Conservation (phyloP, 148 eudicot genomes). For the Diospyros lotus region DNA sequence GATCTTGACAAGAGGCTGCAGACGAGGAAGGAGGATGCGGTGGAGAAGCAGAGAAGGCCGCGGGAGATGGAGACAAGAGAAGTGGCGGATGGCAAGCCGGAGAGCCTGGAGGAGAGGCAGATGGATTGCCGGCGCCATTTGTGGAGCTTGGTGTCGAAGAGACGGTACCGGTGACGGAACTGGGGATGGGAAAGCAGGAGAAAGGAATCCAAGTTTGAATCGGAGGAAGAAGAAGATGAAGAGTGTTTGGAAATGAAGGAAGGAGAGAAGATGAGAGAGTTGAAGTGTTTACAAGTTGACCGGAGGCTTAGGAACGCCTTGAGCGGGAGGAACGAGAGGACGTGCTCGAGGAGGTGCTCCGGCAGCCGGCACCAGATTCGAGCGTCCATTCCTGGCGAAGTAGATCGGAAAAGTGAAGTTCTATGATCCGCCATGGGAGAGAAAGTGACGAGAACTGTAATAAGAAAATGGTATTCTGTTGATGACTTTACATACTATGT, state of each 20-base stretch:
- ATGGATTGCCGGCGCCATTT: slow-evolving; percentile 41
- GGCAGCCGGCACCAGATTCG: slow-evolving; percentile 56
- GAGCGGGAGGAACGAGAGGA: slow-evolving; percentile 56
- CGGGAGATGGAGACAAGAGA: slow-evolving; percentile 39
- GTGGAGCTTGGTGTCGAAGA: slow-evolving; percentile 35
- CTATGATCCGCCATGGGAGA: too few species aligned
- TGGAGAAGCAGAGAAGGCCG: slow-evolving; percentile 59
- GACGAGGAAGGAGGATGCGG: slow-evolving; percentile 41
- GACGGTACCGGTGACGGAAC: slow-evolving; percentile 30
- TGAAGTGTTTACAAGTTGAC: slow-evolving; percentile 61
- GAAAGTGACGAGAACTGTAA: too few species aligned
- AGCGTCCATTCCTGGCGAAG: slow-evolving; percentile 44
- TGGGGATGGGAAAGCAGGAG: slow-evolving; percentile 67
- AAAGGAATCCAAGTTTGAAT: slow-evolving; percentile 21
- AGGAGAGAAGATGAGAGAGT: slow-evolving; percentile 43
- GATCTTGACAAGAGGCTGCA: slow-evolving; percentile 39
- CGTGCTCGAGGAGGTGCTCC: slow-evolving; percentile 46
- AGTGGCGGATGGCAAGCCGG: slow-evolving; percentile 22
- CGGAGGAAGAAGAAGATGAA: slow-evolving; percentile 15
- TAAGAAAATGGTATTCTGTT: too few species aligned
- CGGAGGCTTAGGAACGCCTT: slow-evolving; percentile 44
- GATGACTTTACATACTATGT: too few species aligned
- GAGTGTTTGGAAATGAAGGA: slow-evolving; percentile 39
- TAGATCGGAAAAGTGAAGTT: too few species aligned
- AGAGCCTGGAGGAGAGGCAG: slow-evolving; percentile 12